A percentile compares a stretch with the other conserved stretches of the same genome.
Evolutionary conservation across 2,329 filamentous ascomycete genomes (phyloP).

Genomic region (Pestalotiopsis sp.): DNA sequence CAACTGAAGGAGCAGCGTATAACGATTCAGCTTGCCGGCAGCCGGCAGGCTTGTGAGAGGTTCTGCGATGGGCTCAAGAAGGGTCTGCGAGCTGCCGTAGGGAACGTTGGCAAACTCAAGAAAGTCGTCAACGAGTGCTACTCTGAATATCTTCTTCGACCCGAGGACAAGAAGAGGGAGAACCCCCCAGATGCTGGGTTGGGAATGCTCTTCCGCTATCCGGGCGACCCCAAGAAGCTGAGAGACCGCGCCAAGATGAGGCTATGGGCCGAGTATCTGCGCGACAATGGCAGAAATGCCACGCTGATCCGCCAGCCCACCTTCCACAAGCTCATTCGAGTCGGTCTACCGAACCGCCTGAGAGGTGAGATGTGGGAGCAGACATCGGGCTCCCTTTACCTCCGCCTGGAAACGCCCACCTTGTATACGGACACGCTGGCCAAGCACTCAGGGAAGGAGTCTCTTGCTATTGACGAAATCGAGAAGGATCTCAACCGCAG

Average conservation of each 20-base stretch:
- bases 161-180: constrained; percentile 63
- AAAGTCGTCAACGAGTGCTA: constrained; percentile 84
- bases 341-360: constrained; percentile 90
- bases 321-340: constrained; percentile 95
- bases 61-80: constrained; percentile 97
- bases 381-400: constrained; percentile 86
- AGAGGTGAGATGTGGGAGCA: constrained; percentile 96
- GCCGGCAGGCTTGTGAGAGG: constrained; percentile 84
- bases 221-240: constrained; percentile 91
- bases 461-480: constrained; percentile 96
- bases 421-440: constrained; percentile 82
- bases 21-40: constrained; percentile 88
- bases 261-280: constrained; percentile 93
- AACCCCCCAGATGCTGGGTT: constrained; percentile 88
- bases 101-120: constrained; percentile 83
- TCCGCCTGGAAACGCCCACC: constrained; percentile 83
- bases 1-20: constrained; percentile 74
- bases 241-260: constrained; percentile 97
- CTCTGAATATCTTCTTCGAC: constrained; percentile 78
- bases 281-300: constrained; percentile 91
- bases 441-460: constrained; percentile 84
- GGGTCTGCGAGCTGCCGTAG: constrained; percentile 83
- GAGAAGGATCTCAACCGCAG: constrained; percentile 98
- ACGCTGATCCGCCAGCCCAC: constrained; percentile 94
- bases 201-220: constrained; percentile 91